Evolutionary conservation across 2,329 filamentous ascomycete species (phyloP).

Genomic region (Fusarium phyllophilum): DNA sequence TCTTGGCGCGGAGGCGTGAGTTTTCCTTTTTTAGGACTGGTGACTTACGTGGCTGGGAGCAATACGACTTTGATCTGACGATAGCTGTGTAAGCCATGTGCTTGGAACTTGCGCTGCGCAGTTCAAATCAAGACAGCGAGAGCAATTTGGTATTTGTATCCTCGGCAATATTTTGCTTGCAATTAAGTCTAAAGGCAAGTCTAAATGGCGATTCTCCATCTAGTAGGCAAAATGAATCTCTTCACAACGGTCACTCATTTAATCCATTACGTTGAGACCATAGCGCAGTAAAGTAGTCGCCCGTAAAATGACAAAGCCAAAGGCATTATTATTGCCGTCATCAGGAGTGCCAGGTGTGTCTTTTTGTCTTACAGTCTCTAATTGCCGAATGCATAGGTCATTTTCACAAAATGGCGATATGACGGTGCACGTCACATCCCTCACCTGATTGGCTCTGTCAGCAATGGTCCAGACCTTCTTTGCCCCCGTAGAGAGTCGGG

Average conservation of each 20-base stretch:
- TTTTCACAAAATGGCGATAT: neutral
- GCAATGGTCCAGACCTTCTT: neutral
- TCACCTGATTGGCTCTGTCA: neutral
- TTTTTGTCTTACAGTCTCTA: neutral
- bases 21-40: neutral
- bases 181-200: neutral
- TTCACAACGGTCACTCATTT: accelerated
- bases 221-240: accelerated
- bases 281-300: accelerated
- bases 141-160: accelerated
- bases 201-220: neutral
- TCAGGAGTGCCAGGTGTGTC: neutral
- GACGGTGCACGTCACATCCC: neutral
- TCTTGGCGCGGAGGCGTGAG: neutral
- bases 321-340: accelerated
- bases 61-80: neutral
- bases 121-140: neutral
- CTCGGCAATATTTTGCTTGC: too few species aligned
- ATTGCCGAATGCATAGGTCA: neutral
- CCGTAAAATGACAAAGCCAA: accelerated
- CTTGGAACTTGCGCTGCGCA: neutral
- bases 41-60: neutral
- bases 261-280: accelerated
- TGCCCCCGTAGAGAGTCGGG: neutral
- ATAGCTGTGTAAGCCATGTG: neutral